phyloP scores from a whole-genome alignment of 176 grass and related monocot genomes.

The Melocanna baccifera region DNA sequence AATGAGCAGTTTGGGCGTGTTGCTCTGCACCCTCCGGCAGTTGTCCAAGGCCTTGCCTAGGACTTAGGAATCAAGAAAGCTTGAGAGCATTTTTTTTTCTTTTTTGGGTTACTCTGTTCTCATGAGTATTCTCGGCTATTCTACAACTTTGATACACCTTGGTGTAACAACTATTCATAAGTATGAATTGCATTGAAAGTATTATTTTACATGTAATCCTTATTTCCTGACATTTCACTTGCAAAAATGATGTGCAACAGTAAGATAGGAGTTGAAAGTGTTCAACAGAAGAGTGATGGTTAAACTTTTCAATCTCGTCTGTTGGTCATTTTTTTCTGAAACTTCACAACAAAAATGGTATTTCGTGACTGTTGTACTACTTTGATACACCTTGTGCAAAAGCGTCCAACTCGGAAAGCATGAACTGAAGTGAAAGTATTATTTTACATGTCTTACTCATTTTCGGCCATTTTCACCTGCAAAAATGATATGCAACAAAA shows the following conservation, averaged over 20 bases:
- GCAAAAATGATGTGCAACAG: neutral
- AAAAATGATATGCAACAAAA: no score
- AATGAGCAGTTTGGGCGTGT: slow-evolving; percentile 35
- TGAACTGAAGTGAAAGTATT: no score
- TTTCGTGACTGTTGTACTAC: no score
- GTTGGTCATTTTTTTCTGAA: no score
- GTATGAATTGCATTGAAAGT: neutral
- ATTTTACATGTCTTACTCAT: no score
- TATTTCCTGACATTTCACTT: neutral
- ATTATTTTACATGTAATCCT: neutral
- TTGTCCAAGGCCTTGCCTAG: neutral
- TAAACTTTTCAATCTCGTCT: neutral
- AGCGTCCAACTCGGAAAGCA: no score
- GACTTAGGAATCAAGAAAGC: neutral
- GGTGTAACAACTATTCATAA: slow-evolving; percentile 17
- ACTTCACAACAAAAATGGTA: no score
- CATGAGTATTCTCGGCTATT: neutral
- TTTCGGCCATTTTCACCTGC: no score
- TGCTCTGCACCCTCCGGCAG: neutral
- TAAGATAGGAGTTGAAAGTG: neutral
- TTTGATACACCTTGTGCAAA: no score
- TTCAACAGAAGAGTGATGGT: neutral
- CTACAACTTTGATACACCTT: neutral
- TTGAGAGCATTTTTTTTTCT: neutral
- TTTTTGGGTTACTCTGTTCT: neutral